Evolutionary conservation across 139 green algal genomes (phyloP), one percentile per base, ranked within the genome.

Genomic region (Tetradesmus obliquus): DNA sequence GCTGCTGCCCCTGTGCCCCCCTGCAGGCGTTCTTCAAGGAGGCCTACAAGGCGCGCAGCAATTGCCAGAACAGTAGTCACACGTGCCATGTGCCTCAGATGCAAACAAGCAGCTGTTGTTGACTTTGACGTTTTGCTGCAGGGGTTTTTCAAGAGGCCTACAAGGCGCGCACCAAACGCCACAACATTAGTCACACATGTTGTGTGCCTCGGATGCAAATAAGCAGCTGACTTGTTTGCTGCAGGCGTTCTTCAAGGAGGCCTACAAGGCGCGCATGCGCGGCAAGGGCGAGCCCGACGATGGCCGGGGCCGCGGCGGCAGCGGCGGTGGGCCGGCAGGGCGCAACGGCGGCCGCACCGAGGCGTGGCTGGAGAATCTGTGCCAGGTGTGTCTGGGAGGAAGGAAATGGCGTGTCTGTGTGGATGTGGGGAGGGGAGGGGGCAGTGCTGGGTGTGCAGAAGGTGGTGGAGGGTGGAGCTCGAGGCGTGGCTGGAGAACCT

Each of bases 241-340:
- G 24, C 93, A 95, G 91, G 90, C 83, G 2, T 91, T 92, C 58
- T 94, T 92, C 88, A 94, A 94, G 74, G 88, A 90, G 74, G 88
- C 82, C 2, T 94, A 92, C 74, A 91, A 94, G 57, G 58, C 66
- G 53, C 87, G 91, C 66, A 58, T 86, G n/a, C 83, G 90, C 24
- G 85, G 15, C 83, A 88, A 88, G 81, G 58, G 81, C 22, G 54
- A 91, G 76, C 32, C 60, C 76, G 80, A 79, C 22, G 87, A 86
- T 3, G n/a, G 20, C 45, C 62, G 76, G 3, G 82, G 79, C 7
- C 55, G 53, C 17, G 13, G 82, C 17, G 24, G 82, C 20, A 55
- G 55, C 86, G 5, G 69, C 62, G 12, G 32, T 45, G 58, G 60
- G 4, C 71, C 58, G 7, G 89, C 81, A 15, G 45, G 69, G 19